Percentiles rank a stretch among this genome's conserved stretches.
Evolutionary conservation across 139 green algal genomes (phyloP).

Genomic region (Gonium pectorale): DNA sequence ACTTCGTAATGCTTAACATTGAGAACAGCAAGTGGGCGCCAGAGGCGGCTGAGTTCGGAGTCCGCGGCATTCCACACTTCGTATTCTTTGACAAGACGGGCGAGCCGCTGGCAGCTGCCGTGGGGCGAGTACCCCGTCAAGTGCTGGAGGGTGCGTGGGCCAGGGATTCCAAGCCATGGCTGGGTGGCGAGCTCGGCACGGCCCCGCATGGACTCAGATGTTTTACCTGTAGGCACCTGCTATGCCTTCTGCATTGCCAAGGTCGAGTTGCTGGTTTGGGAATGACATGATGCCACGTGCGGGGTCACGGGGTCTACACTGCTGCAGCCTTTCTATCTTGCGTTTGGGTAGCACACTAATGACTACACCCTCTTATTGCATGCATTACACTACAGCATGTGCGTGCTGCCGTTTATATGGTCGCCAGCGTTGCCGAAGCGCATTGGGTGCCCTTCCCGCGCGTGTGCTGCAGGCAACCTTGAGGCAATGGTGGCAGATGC

Average conservation of each 20-base stretch:
- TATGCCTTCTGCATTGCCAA: background rate
- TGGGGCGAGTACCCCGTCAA: conserved; percentile 85
- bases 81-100: conserved; percentile 89
- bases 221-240: background rate
- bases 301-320: too few relatives aligned
- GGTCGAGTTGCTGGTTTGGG: too few relatives aligned
- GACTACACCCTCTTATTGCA: background rate
- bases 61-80: conserved; percentile 95
- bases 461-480: conserved; percentile 42
- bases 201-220: too few relatives aligned
- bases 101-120: conserved; percentile 78
- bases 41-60: conserved; percentile 88
- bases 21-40: conserved; percentile 95
- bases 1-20: conserved; percentile 99
- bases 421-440: background rate
- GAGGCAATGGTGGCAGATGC: conserved; percentile 12
- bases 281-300: too few relatives aligned
- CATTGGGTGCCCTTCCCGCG: too few relatives aligned
- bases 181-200: background rate
- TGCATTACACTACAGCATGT: too few relatives aligned
- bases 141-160: conserved; percentile 71
- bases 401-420: too few relatives aligned
- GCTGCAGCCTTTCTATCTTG: too few relatives aligned
- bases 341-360: background rate
- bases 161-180: background rate